phyloP scores from a whole-genome alignment of 352 stramenopile genomes.

The Pythium phragmitis region DNA sequence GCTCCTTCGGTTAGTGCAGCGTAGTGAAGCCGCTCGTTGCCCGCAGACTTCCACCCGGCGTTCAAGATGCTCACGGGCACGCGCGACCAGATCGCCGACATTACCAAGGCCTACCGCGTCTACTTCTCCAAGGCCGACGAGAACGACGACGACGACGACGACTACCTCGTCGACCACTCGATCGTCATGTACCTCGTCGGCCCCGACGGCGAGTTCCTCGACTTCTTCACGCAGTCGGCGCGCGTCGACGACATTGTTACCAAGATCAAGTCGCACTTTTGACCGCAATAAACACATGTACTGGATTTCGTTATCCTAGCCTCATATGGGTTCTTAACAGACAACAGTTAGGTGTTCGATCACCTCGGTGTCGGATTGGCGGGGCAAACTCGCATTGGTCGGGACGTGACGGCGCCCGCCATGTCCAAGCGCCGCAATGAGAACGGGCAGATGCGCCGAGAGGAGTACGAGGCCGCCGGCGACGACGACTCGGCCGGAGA shows the following conservation, averaged over 20 bases:
- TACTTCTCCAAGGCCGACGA: conserved; percentile 98
- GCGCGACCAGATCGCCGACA: conserved; percentile 94
- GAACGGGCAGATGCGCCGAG: conserved; percentile 82
- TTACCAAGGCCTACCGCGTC: conserved; percentile 98
- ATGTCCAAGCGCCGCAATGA: conserved; percentile 87
- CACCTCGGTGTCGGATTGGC: neutral
- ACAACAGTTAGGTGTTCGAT: neutral
- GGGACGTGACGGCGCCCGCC: neutral
- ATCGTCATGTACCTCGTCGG: conserved; percentile 99
- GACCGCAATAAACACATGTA: conserved; percentile 14
- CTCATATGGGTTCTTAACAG: neutral
- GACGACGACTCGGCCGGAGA: conserved; percentile 23
- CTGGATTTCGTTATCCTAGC: neutral
- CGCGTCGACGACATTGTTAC: conserved; percentile 93
- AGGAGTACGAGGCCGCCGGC: conserved; percentile 77
- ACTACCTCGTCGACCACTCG: conserved; percentile 99
- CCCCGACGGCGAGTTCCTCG: conserved; percentile 96
- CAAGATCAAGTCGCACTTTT: conserved; percentile 90
- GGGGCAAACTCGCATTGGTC: conserved; percentile 14
- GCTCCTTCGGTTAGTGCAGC: neutral
- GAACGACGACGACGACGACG: conserved; percentile 94
- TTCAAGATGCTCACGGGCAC: conserved; percentile 92
- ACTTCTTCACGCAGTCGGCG: conserved; percentile 99
- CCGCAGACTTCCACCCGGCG: conserved; percentile 73
- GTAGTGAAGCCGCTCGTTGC: neutral